Base-by-base conservation (phyloP, 2,329 filamentous ascomycete genomes). In the Lomentospora prolificans region DNA sequence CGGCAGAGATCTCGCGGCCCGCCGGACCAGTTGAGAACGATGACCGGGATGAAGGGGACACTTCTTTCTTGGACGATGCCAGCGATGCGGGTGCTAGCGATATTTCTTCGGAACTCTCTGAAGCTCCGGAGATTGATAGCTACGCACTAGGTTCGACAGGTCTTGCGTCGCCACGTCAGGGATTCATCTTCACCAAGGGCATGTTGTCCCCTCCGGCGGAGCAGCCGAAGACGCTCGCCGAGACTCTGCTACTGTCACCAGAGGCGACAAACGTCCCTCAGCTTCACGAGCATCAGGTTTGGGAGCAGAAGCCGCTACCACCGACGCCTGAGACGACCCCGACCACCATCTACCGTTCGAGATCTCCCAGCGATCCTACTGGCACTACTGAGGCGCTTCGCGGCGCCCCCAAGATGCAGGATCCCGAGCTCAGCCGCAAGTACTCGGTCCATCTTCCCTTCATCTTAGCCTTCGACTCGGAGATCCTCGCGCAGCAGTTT, bases 401-500 rank as follows among this genome's bases (percentile, higher is more conserved):
- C 2, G 68, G 69, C 46, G 69, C 68, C 3, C 66, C 68, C 2
- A 66, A 62, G 51, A 57, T 66, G 1, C 54, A 63, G 1, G 67
- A 68, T 6, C 57, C 61, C 8, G 62, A 65, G 4, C 61, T 68
- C 14, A 60, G 60, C 24, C 67, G 64, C 58, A 75, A 72, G 57
- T 75, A 70, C 58, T 73, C 76, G 2, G 76, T 77, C 3, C 89
- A 94, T 67, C 69, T 92, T 33, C 89, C 89, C 0, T 94, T 94
- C 67, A 85, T 90, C 56, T 75, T 94, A 24, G 87, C 87, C 0
- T 91, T 90, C 62, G 87, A 90, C 63, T 90, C 89, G 4, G 84
- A 89, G 61, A 74, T 86, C 3, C 76, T 94, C 25, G 89, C 89
- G 2, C 86, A 91, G 67, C 89, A 94, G 63, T 89, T 94, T 61